Percentiles rank a stretch among this genome's conserved stretches.
phyloP scores from a whole-genome alignment of 805 yeast species.

The Maudiozyma saulgeensis region DNA sequence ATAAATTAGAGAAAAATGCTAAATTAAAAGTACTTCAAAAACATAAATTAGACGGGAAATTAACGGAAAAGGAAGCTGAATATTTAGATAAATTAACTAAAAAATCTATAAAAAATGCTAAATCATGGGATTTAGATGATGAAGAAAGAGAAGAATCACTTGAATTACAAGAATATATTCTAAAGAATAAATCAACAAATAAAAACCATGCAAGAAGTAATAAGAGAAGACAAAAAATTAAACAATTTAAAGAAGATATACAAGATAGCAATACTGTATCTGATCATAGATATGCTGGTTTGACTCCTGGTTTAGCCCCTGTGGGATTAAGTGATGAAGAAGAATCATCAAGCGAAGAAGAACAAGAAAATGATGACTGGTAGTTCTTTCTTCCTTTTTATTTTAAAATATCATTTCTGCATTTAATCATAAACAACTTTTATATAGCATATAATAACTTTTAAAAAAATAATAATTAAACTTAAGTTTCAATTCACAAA shows the following conservation, averaged over 20 bases:
- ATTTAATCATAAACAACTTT: neutral
- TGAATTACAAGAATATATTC: constrained; percentile 35
- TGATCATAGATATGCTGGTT: constrained; percentile 41
- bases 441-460: neutral
- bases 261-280: constrained; percentile 9
- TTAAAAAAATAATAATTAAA: neutral
- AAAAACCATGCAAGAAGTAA: constrained; percentile 29
- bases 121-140: constrained; percentile 34
- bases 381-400: neutral
- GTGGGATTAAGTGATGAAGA: constrained; percentile 57
- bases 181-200: constrained; percentile 34
- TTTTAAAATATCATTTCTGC: neutral
- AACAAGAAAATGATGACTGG: constrained; percentile 2
- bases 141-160: constrained; percentile 33
- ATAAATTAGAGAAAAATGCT: constrained; percentile 25
- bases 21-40: constrained; percentile 27
- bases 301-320: constrained; percentile 82
- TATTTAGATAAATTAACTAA: constrained; percentile 30
- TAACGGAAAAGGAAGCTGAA: constrained; percentile 29
- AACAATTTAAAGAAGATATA: constrained; percentile 25
- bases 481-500: too few relatives aligned
- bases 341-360: constrained; percentile 26
- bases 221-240: constrained; percentile 17
- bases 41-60: constrained; percentile 25
- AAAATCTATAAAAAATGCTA: constrained; percentile 31